These are phyloP conservation scores for Torrubiella hemipterigena DNA, from an alignment of 2,329 filamentous ascomycete species.

Conservation along the genomic window DNA sequence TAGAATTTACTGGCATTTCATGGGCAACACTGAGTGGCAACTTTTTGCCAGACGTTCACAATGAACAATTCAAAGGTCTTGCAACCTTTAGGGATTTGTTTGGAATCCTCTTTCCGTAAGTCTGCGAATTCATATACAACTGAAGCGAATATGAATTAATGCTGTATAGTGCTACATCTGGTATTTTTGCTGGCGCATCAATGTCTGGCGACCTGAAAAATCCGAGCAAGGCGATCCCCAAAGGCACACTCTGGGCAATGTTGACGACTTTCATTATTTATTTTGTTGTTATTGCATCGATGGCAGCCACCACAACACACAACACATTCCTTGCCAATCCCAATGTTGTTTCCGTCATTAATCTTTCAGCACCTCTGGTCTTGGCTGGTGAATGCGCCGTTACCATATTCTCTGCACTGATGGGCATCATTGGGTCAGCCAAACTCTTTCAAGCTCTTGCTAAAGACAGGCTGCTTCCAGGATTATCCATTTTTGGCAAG, in stretches of 20 bases:
- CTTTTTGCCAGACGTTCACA: conserved; percentile 55
- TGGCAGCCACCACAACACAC: conserved; percentile 66
- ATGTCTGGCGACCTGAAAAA: conserved; percentile 82
- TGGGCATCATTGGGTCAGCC: conserved; percentile 77
- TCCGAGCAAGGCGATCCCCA: conserved; percentile 74
- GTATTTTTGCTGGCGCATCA: conserved; percentile 61
- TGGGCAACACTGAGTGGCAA: conserved; percentile 61
- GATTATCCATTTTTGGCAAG: conserved; percentile 60
- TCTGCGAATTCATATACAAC: conserved; percentile 14
- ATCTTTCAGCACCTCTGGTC: conserved; percentile 60
- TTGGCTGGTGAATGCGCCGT: conserved; percentile 74
- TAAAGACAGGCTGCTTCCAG: conserved; percentile 66
- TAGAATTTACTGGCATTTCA: conserved; percentile 71
- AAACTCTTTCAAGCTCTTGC: conserved; percentile 78
- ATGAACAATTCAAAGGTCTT: conserved; percentile 47
- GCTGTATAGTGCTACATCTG: conserved; percentile 30
- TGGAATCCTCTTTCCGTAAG: conserved; percentile 66
- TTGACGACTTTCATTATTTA: conserved; percentile 67
- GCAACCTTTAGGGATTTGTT: conserved; percentile 73
- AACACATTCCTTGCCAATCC: conserved; percentile 61
- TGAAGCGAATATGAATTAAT: conserved; percentile 25
- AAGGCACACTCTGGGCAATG: conserved; percentile 71
- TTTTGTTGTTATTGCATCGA: conserved; percentile 61
- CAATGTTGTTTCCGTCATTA: conserved; percentile 75
- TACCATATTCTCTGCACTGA: conserved; percentile 73